phyloP scores from a whole-genome alignment of 495 filamentous ascomycete species.

The Penicillium parvum region DNA sequence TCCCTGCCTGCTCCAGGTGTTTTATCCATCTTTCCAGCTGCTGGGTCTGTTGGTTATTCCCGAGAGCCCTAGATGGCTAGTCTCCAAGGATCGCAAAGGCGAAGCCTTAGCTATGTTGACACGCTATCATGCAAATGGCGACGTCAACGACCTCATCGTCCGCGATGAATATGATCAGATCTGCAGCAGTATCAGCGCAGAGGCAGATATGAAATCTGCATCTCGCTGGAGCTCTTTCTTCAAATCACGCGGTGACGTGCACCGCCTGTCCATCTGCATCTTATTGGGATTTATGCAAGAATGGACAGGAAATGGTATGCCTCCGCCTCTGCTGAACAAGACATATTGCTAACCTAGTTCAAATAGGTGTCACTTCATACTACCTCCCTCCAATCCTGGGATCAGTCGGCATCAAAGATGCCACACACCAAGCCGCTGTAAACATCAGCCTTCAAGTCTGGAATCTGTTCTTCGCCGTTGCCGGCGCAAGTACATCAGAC shows the following conservation, averaged over 20 bases:
- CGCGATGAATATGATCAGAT: slow-evolving; percentile 35
- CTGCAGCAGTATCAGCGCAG: slow-evolving; percentile 49
- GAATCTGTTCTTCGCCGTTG: slow-evolving; percentile 29
- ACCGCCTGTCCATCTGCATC: slow-evolving; percentile 54
- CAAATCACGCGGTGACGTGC: slow-evolving; percentile 60
- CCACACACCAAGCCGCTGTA: slow-evolving; percentile 41
- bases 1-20: slow-evolving; percentile 20
- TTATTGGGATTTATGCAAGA: slow-evolving; percentile 56
- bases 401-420: slow-evolving; percentile 49
- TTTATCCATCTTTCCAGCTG: slow-evolving; percentile 20
- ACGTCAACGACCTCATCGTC: slow-evolving; percentile 20
- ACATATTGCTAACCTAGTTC: not conserved
- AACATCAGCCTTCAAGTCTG: slow-evolving; percentile 26
- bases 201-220: slow-evolving; percentile 15
- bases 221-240: slow-evolving; percentile 45
- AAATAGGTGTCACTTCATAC: slow-evolving; percentile 53
- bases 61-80: slow-evolving; percentile 37
- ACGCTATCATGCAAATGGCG: slow-evolving; percentile 33
- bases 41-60: slow-evolving; percentile 17
- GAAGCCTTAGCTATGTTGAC: slow-evolving; percentile 39
- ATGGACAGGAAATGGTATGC: slow-evolving; percentile 60
- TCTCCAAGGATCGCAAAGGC: slow-evolving; percentile 33
- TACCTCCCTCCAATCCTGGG: slow-evolving; percentile 52
- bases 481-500: slow-evolving; percentile 53
- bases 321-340: not conserved